A percentile compares a stretch with the other conserved stretches of the same genome.
phyloP scores from a whole-genome alignment of 371 early-diverging fungal genomes.

The Synchytrium microbalum region DNA sequence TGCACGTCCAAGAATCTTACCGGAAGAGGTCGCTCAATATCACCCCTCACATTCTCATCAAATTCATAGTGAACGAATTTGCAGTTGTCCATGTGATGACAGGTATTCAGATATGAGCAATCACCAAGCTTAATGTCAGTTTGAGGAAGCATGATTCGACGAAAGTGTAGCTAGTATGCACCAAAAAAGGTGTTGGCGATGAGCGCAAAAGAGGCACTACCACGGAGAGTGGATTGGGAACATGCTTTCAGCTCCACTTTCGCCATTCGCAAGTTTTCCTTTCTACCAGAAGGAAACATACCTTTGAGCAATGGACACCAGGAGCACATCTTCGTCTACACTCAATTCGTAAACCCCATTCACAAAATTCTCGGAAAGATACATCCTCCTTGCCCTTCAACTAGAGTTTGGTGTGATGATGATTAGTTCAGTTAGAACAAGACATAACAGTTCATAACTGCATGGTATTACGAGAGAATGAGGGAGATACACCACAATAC shows the following conservation, averaged over 20 bases:
- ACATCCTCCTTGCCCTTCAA: conserved; percentile 20
- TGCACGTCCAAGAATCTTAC: conserved; percentile 1
- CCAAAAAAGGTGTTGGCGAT: conserved; percentile 11
- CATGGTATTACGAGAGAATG: no score
- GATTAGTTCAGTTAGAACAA: no score
- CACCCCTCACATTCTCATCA: conserved; percentile 23
- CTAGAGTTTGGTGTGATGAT: no score
- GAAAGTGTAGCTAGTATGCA: conserved; percentile 30
- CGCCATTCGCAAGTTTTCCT: conserved; percentile 2
- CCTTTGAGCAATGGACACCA: conserved; percentile 15
- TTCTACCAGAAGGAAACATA: conserved; percentile 3
- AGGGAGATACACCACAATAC: no score
- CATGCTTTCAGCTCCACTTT: background rate
- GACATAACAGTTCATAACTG: no score
- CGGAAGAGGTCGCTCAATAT: conserved; percentile 20
- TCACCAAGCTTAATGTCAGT: conserved; percentile 40
- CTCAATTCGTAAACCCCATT: conserved; percentile 23
- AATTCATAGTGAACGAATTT: conserved; percentile 45
- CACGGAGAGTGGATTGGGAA: no score
- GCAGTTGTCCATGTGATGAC: conserved; percentile 43
- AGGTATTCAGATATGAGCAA: conserved; percentile 47
- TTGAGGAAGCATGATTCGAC: conserved; percentile 27
- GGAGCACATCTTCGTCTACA: conserved; percentile 15
- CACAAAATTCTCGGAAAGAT: conserved; percentile 36
- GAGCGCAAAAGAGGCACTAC: no score